A percentile compares a stretch with the other conserved stretches of the same genome.
phyloP scores from a whole-genome alignment of 805 yeast species.

The Candida pseudofarinosa region DNA sequence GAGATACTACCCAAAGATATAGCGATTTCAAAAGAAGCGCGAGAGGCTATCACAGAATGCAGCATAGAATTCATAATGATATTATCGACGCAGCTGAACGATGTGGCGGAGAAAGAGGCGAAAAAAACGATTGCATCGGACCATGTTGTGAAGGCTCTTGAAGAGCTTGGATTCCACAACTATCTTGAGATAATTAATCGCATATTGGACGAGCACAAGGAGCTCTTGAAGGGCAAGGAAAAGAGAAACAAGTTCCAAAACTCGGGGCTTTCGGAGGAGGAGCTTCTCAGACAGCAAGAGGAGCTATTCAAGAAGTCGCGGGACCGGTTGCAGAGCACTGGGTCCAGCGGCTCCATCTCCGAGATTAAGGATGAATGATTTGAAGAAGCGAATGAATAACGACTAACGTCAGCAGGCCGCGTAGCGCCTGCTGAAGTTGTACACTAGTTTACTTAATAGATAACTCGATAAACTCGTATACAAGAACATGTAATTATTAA shows the following conservation, averaged over 20 bases:
- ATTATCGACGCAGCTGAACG: slow-evolving; percentile 87
- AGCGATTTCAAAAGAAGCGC: slow-evolving; percentile 85
- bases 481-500: slow-evolving; percentile 2
- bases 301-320: slow-evolving; percentile 80
- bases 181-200: slow-evolving; percentile 79
- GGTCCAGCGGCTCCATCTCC: slow-evolving; percentile 5
- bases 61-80: slow-evolving; percentile 96
- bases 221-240: slow-evolving; percentile 81
- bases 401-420: not conserved
- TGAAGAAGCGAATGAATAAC: not conserved
- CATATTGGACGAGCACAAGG: slow-evolving; percentile 82
- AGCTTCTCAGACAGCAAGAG: slow-evolving; percentile 86
- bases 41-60: slow-evolving; percentile 93
- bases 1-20: slow-evolving; percentile 88
- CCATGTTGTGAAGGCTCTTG: slow-evolving; percentile 86
- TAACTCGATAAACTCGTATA: not conserved
- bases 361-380: slow-evolving; percentile 12
- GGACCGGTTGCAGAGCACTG: slow-evolving; percentile 49
- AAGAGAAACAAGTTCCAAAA: slow-evolving; percentile 90
- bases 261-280: slow-evolving; percentile 90
- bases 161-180: slow-evolving; percentile 80
- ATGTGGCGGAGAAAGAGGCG: slow-evolving; percentile 92
- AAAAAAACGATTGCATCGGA: slow-evolving; percentile 96
- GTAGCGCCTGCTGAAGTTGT: slow-evolving; percentile 2
- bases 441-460: slow-evolving; percentile 8